Evolutionary conservation across 164 flowering plant species (phyloP).

Genomic region (Magnolia changhungtana): DNA sequence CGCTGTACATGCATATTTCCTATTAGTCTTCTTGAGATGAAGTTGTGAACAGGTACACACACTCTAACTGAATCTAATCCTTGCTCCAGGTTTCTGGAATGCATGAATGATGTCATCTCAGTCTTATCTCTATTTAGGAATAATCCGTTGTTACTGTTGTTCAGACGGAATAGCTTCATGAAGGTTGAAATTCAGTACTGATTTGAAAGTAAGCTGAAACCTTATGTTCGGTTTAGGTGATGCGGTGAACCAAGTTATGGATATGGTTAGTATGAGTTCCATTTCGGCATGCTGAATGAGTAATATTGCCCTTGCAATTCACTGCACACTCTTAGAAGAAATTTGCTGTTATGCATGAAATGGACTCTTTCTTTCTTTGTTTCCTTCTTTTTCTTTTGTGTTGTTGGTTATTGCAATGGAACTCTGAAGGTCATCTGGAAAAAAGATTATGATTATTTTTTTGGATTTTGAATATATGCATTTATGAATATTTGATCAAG

Average conservation of each 20-base stretch:
- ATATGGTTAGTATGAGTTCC: background rate
- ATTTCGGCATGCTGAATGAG: background rate
- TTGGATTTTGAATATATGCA: background rate
- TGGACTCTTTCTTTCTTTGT: background rate
- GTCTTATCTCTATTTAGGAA: background rate
- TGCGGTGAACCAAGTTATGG: background rate
- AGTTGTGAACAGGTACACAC: conserved; percentile 1
- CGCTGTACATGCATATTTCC: conserved; percentile 6
- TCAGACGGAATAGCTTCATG: background rate
- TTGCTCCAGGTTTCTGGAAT: background rate
- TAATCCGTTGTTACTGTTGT: background rate
- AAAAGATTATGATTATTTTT: background rate
- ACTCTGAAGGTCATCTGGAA: background rate
- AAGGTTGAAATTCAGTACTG: background rate
- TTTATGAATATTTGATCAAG: background rate
- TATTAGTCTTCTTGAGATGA: background rate
- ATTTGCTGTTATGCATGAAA: background rate
- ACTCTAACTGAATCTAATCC: background rate
- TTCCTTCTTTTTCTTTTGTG: background rate
- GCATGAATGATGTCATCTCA: background rate
- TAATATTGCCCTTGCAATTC: background rate
- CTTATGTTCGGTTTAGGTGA: background rate
- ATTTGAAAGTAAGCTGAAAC: background rate
- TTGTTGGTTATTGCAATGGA: background rate
- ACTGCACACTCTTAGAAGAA: background rate